Evolutionary conservation across 768 basidiomycete genomes (phyloP), one percentile per base, ranked within the genome.

Genomic region (Trametes cubensis): DNA sequence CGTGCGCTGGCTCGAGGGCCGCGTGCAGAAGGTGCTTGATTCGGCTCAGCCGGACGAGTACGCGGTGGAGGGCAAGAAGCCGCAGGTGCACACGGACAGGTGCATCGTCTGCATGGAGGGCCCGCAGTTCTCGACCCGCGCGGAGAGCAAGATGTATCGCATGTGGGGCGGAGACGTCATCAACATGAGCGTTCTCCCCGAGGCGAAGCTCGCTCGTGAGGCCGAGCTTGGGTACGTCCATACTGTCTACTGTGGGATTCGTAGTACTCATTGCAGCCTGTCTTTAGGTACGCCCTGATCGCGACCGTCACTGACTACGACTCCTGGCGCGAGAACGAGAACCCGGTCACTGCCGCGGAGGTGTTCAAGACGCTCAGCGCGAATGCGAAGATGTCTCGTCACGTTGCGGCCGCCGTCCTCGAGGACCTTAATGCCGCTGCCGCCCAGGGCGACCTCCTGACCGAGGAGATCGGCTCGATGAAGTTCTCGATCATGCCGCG

Each of bases 71-170:
- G 88, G 86, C 2, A 74, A 80, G 11, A 82, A 80, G 1, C 85
- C 88, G 40, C 78, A 84, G 75, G 74, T 98, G 57, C 92, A 94
- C 74, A 86, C 83, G 54, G 89, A 85, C 28, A 94, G 89, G 80
- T 89, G 87, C 20, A 85, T 98, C 60, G 89, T 98, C 50, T 95
- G 93, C 72, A 98, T 98, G 94, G 95, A 98, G 72, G 95, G 95
- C 51, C 92, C 92, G 34, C 94, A 95, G 76, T 99, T 99, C 80
- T 96, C 94, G 58, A 99, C 96, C n/a, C 80, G 96, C 40, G 96
- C 96, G 18, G 96, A 99, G 83, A 95, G 92, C 70, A 69, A 83
- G 69, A 94, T 97, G 95, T 97, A 98, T 74, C 82, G 94, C 21
- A 81, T 82, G 49, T 95, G 92, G 90, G 96, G 96, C 10, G 92